Evolutionary conservation across 805 yeast species (phyloP).

Genomic region (Wickerhamiella galacta): DNA sequence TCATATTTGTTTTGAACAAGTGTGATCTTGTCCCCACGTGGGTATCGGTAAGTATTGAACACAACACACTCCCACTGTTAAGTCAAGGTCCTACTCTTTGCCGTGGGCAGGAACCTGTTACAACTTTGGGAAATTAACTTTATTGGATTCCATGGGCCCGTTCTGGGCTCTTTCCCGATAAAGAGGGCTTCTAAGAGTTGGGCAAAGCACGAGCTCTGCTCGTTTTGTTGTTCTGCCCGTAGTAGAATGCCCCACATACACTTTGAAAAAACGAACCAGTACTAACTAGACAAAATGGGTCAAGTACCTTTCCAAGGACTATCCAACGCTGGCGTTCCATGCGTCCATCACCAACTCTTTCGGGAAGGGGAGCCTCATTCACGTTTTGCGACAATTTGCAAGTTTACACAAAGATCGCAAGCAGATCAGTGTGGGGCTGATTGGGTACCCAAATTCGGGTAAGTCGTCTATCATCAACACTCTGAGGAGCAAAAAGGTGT

Average conservation of each 20-base stretch:
- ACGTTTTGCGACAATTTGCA: constrained; percentile 82
- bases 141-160: constrained; percentile 38
- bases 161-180: constrained; percentile 29
- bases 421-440: constrained; percentile 92
- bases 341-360: constrained; percentile 95
- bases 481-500: constrained; percentile 83
- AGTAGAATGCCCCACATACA: constrained; percentile 72
- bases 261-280: constrained; percentile 6
- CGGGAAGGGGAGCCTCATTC: constrained; percentile 93
- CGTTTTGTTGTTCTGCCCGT: constrained; percentile 38
- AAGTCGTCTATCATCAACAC: constrained; percentile 93
- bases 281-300: constrained; percentile 94
- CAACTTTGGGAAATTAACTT: constrained; percentile 84
- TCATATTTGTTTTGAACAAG: constrained; percentile 85
- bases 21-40: constrained; percentile 98
- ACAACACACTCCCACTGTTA: constrained; percentile 47
- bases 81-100: constrained; percentile 24
- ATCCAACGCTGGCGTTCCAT: constrained; percentile 93
- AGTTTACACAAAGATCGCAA: constrained; percentile 80
- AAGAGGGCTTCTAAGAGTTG: constrained; percentile 70
- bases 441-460: constrained; percentile 98
- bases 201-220: constrained; percentile 25
- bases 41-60: constrained; percentile 81
- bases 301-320: constrained; percentile 75
- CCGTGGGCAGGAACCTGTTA: constrained; percentile 73